phyloP scores from a whole-genome alignment of 108 stramenopile genomes.

The Cyclotella choctawhatcheeana region DNA sequence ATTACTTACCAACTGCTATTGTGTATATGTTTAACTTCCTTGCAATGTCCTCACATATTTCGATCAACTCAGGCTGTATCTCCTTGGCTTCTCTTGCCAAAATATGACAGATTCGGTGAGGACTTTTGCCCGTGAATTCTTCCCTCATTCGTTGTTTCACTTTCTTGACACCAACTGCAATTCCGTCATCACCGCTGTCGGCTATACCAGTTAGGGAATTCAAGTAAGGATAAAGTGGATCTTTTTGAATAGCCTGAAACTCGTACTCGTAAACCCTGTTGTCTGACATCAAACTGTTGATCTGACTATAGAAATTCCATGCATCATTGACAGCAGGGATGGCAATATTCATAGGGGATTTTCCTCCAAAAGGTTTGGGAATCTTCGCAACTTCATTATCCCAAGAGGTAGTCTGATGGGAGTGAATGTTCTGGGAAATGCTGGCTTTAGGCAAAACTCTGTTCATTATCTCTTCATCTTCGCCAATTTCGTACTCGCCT shows the following conservation, averaged over 20 bases:
- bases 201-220: conserved; percentile 45
- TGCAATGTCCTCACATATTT: conserved; percentile 35
- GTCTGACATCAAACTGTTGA: conserved; percentile 36
- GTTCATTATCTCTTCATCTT: conserved; percentile 14
- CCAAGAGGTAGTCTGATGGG: conserved; percentile 36
- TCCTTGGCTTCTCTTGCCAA: conserved; percentile 32
- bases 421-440: conserved; percentile 24
- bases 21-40: conserved; percentile 31
- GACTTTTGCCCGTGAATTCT: conserved; percentile 36
- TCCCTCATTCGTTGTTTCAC: conserved; percentile 19
- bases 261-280: conserved; percentile 47
- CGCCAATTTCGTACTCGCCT: conserved; percentile 6
- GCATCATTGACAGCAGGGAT: conserved; percentile 20
- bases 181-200: conserved; percentile 38
- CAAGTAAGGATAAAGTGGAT: conserved; percentile 50
- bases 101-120: conserved; percentile 36
- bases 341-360: neutral
- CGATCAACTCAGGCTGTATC: conserved; percentile 34
- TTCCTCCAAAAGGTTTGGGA: neutral
- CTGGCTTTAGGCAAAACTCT: neutral
- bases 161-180: conserved; percentile 16
- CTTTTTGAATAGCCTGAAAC: conserved; percentile 33
- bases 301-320: conserved; percentile 34
- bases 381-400: conserved; percentile 22
- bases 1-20: conserved; percentile 43